Evolutionary conservation across 2,329 filamentous ascomycete species (phyloP), one percentile per base, ranked within the genome.

Genomic region (Coniochaeta prunicola): DNA sequence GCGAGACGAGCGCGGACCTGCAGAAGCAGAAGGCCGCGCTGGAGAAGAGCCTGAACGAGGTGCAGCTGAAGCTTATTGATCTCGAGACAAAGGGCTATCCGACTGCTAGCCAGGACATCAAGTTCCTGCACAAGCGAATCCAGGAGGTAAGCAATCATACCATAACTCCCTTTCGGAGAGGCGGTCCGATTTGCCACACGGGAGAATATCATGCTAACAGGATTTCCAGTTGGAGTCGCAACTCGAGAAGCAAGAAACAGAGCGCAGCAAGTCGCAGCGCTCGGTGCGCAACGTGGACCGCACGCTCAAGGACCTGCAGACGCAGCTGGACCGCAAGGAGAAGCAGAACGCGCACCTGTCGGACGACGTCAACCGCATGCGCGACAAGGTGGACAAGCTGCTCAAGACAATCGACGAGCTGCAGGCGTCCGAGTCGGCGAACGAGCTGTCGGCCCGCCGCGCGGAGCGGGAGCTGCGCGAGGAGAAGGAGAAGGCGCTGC

Each of bases 51-150:
- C 79, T 96, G 56, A 96, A 92, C 72, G 93, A 99, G 72, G 81
- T 93, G 28, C 93, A 97, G 73, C 83, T 97, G 57, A 87, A 87
- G 69, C 85, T 96, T 59, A 88, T 99, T 57, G 94, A 97, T 70
- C 81, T 97, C 9, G 93, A 99, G 77, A 97, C 94, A 48, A 97
- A 97, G 79, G 92, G 92, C 57, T 97, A 96, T 75, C 94, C 92
- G 21, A 96, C 88, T 64, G 90, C 90, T 26, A 96, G 92, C 72
- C 91, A 96, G 68, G 93, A 97, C 74, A 91, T 97, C 65, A 89
- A 94, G 69, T 97, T 97, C 77, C 76, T 97, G 68, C 90, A 97
- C 74, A 93, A 92, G 69, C 86, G 93, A 56, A 91, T 99, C 64
- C 92, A 97, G 77, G 93, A 97, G 83, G 92, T 96, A 80, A 82